Evolutionary conservation across 1,139 yeast genomes (phyloP), one percentile per base, ranked within the genome.

Genomic region (Casaregolazyma suthepensis): DNA sequence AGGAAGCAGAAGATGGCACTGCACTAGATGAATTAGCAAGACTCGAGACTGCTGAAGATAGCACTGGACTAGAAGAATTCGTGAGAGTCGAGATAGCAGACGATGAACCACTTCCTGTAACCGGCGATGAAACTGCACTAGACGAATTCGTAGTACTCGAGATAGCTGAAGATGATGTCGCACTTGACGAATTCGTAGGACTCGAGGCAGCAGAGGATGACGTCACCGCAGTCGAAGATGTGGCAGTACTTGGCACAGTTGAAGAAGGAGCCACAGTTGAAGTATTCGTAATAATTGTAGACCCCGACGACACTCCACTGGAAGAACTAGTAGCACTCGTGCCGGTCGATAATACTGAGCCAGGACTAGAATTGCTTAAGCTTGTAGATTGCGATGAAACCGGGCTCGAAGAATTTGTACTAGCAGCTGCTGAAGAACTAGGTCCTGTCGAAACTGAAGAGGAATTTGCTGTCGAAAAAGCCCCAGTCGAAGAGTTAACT

Each of bases 231-330:
- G 52, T 45, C 46, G 53, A 18, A 2, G 38, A 31, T 3, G 7
- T 26, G 23, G 52, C 42, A 29, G 23, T 37, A 19, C n/a, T n/a
- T n/a, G n/a, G n/a, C n/a, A 46, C 35, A 42, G 51, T 46, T 20
- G 52, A 23, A 12, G n/a, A 48, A 6, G 43, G 6, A 5, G 12
- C 17, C 5, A 38, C 43, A 13, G 7, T n/a, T 5, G 31, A 26
- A 26, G 31, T 6, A 26, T n/a, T n/a, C 37, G 15, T 18, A 26
- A 26, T 5, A 26, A 5, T 26, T 6, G 31, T 26, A 10, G 31
- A 6, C n/a, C n/a, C n/a, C n/a, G 31, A 10, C 9, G 9, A 6
- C 5, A 5, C 31, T 26, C 9, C 9, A 6, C 9, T 26, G 10
- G 31, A 26, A 5, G 31, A 26, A 10, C 31, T 26, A 10, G n/a